These are phyloP conservation scores for Favolaschia claudopus DNA, from an alignment of 768 basidiomycete genomes.

Conservation along the genomic window DNA sequence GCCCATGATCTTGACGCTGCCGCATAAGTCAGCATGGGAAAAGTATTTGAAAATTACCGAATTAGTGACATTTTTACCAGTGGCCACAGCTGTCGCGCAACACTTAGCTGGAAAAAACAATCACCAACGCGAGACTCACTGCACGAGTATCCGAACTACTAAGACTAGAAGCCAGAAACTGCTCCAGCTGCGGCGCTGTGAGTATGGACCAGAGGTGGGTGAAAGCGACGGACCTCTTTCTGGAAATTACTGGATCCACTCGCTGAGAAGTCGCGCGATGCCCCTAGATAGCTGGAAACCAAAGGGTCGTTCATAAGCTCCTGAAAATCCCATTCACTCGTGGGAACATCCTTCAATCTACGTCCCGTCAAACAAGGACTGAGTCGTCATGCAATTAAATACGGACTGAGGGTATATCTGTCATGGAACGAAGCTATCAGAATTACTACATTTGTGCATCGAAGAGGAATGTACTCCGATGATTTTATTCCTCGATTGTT, in stretches of 20 bases:
- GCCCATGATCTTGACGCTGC: conserved; percentile 18
- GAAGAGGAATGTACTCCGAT: not conserved
- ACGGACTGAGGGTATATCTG: conserved; percentile 24
- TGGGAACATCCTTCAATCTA: not conserved
- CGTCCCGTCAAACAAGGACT: not conserved
- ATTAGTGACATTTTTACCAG: conserved; percentile 22
- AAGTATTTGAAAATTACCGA: not conserved
- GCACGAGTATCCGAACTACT: conserved; percentile 1
- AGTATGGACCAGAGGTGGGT: not conserved
- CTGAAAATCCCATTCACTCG: conserved; percentile 2
- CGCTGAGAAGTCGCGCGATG: not conserved
- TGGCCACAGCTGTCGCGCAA: conserved; percentile 17
- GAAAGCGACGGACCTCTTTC: conserved; percentile 6
- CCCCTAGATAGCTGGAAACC: conserved; percentile 3
- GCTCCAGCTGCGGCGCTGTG: conserved; percentile 6
- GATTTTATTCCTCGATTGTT: conserved; percentile 17
- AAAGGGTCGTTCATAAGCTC: conserved; percentile 5
- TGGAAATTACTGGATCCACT: conserved; percentile 3
- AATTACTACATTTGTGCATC: not conserved
- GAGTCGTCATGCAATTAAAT: not conserved
- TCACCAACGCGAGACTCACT: not conserved
- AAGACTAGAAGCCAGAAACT: conserved; percentile 19
- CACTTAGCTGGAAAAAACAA: not conserved
- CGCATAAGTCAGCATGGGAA: not conserved
- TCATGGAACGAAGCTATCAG: not conserved